Evolutionary conservation across 345 rosid genomes (phyloP).

Genomic region (Citrus medica): DNA sequence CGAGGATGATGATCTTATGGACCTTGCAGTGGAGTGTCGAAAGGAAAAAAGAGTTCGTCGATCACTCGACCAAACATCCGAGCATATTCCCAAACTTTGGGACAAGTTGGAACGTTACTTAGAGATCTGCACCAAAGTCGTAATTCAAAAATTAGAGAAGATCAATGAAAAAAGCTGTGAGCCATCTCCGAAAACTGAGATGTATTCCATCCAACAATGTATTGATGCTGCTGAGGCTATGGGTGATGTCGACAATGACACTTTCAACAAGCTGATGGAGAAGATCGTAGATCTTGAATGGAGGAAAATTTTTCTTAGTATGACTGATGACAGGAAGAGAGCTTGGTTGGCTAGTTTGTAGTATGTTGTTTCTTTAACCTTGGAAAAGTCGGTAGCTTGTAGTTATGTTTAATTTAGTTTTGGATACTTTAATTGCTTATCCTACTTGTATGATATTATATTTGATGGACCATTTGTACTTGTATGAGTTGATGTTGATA

Average conservation of each 20-base stretch:
- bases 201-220: neutral
- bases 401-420: neutral
- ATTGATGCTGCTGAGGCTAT: constrained; percentile 1
- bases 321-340: constrained; percentile 7
- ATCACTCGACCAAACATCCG: neutral
- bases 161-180: neutral
- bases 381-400: neutral
- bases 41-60: neutral
- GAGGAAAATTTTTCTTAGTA: constrained; percentile 5
- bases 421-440: neutral
- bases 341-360: neutral
- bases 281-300: neutral
- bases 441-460: neutral
- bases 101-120: neutral
- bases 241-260: neutral
- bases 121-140: neutral
- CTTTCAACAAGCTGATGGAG: constrained; percentile 3
- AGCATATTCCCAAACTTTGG: neutral
- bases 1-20: neutral
- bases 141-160: neutral
- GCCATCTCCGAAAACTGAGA: neutral
- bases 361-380: neutral
- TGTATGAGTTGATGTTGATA: neutral
- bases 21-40: neutral
- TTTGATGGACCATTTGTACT: neutral